Conservation (phyloP, 352 stramenopile genomes). For the Globisporangium radiosum region DNA sequence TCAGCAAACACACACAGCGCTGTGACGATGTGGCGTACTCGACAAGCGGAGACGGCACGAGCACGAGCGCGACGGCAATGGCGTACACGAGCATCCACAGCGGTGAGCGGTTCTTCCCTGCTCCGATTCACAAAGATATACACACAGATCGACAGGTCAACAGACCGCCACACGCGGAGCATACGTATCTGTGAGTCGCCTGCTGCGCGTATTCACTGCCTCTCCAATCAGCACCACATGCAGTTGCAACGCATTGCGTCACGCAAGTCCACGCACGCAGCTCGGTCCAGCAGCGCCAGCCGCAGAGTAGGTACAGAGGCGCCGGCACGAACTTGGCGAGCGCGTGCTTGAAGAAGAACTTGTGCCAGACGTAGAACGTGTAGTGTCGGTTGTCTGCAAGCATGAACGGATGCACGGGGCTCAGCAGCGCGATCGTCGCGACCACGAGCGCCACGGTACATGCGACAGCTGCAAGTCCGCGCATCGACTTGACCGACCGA, state of each 20-base stretch:
- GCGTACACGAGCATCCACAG: constrained; percentile 75
- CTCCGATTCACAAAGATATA: background rate
- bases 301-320: constrained; percentile 54
- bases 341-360: constrained; percentile 73
- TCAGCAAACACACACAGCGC: background rate
- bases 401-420: constrained; percentile 86
- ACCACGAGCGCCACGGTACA: constrained; percentile 17
- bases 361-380: constrained; percentile 90
- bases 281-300: constrained; percentile 59
- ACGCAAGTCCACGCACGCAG: constrained; percentile 34
- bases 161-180: too few species aligned
- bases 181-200: too few species aligned
- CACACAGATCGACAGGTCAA: background rate
- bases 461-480: constrained; percentile 27
- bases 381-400: constrained; percentile 91
- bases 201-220: too few species aligned
- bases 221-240: too few species aligned
- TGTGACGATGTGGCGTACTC: constrained; percentile 49
- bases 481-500: constrained; percentile 26
- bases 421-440: constrained; percentile 52
- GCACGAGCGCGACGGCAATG: constrained; percentile 68
- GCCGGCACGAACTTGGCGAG: constrained; percentile 61
- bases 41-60: constrained; percentile 84
- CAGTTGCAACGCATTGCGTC: background rate
- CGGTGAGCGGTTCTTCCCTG: constrained; percentile 46